Percentiles rank a stretch among this genome's conserved stretches.
phyloP scores from a whole-genome alignment of 2,329 filamentous ascomycete genomes.

The Arthrinium puccinioides region DNA sequence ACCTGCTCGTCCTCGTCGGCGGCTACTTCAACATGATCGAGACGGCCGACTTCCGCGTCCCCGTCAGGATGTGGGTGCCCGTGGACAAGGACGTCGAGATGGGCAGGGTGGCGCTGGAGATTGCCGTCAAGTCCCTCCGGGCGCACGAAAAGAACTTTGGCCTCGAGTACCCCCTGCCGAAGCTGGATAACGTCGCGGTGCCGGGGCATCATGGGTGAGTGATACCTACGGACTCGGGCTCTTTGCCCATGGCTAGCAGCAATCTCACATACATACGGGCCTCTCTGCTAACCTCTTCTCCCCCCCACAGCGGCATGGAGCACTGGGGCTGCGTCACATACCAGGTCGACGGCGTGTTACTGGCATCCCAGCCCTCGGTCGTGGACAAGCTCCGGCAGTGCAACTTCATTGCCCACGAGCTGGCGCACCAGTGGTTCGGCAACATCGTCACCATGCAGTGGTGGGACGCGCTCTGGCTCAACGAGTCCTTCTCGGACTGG shows the following conservation, averaged over 20 bases:
- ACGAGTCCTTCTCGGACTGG: conserved; percentile 69
- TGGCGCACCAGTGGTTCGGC: conserved; percentile 71
- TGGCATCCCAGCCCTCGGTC: neutral
- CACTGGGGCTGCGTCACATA: conserved; percentile 70
- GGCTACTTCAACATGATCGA: conserved; percentile 52
- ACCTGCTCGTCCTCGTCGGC: conserved; percentile 2
- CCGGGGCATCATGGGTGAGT: conserved; percentile 43
- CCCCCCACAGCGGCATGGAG: conserved; percentile 66
- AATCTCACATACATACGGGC: no score
- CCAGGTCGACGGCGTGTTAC: conserved; percentile 55
- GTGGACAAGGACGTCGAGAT: conserved; percentile 52
- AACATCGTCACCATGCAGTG: conserved; percentile 71
- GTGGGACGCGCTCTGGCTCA: conserved; percentile 68
- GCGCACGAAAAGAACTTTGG: conserved; percentile 67
- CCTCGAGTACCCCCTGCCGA: conserved; percentile 60
- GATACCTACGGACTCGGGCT: no score
- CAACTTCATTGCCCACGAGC: conserved; percentile 58
- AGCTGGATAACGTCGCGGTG: conserved; percentile 71
- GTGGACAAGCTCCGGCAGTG: conserved; percentile 1
- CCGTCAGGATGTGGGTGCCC: conserved; percentile 52
- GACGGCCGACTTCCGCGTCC: conserved; percentile 55
- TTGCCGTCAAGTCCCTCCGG: conserved; percentile 57
- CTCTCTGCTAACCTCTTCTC: conserved; percentile 26
- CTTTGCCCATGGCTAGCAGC: no score
- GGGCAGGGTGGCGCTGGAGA: conserved; percentile 58